Conservation (phyloP, 495 filamentous ascomycete species). For the Chlorociboria aeruginascens region DNA sequence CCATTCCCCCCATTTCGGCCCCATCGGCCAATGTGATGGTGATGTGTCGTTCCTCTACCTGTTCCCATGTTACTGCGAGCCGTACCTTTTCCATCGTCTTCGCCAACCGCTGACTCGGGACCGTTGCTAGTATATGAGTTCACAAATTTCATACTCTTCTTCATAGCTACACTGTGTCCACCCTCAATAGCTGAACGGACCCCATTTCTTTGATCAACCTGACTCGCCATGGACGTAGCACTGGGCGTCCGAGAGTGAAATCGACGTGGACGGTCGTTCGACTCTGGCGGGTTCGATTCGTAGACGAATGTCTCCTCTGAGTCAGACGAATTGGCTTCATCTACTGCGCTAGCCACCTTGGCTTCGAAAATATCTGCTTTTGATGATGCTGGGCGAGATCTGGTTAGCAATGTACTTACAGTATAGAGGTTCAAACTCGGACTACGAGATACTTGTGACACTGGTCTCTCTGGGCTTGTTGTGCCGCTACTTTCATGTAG, state of each 20-base stretch:
- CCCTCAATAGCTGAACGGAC: slow-evolving; percentile 51
- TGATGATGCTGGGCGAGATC: slow-evolving; percentile 56
- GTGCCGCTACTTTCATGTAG: slow-evolving; percentile 2
- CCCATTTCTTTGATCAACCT: slow-evolving; percentile 55
- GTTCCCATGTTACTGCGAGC: slow-evolving; percentile 47
- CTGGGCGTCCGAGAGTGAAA: slow-evolving; percentile 95
- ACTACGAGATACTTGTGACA: slow-evolving; percentile 7
- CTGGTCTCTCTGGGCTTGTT: slow-evolving; percentile 10
- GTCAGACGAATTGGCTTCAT: slow-evolving; percentile 84
- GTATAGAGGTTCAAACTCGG: slow-evolving; percentile 9
- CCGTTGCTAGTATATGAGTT: slow-evolving; percentile 56
- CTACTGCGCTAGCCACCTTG: slow-evolving; percentile 88
- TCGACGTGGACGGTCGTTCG: slow-evolving; percentile 56
- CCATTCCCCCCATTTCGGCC: slow-evolving; percentile 50
- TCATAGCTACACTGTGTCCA: slow-evolving; percentile 57
- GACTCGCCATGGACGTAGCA: slow-evolving; percentile 79
- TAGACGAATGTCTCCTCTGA: slow-evolving; percentile 99
- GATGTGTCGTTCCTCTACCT: slow-evolving; percentile 50
- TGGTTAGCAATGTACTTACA: slow-evolving; percentile 41
- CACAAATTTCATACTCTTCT: slow-evolving; percentile 96
- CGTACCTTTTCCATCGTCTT: slow-evolving; percentile 50
- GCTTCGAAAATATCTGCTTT: slow-evolving; percentile 98
- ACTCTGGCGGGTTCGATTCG: slow-evolving; percentile 91
- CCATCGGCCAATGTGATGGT: slow-evolving; percentile 61
- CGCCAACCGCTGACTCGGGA: slow-evolving; percentile 47